Evolutionary conservation across 805 yeast genomes (phyloP).

Genomic region (Spencermartinsiella europaea): DNA sequence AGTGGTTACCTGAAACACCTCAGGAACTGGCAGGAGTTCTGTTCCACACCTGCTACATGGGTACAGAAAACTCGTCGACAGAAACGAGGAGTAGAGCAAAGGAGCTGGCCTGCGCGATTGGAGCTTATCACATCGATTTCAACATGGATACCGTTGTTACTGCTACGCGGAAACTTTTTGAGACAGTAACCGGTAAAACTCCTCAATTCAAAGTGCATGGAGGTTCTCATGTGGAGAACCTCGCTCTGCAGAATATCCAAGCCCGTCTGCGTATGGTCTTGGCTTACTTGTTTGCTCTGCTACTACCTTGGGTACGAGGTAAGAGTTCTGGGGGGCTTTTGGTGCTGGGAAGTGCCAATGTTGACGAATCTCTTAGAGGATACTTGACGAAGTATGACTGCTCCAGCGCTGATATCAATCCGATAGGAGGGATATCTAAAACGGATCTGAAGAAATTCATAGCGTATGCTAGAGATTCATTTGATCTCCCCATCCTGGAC

Average conservation of each 20-base stretch:
- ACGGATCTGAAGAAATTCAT: conserved; percentile 86
- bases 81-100: conserved; percentile 85
- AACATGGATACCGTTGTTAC: conserved; percentile 84
- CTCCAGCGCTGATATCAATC: conserved; percentile 95
- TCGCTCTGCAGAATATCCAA: conserved; percentile 94
- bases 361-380: conserved; percentile 94
- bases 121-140: conserved; percentile 85
- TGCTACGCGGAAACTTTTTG: conserved; percentile 71
- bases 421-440: conserved; percentile 98
- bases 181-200: conserved; percentile 81
- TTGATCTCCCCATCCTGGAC: conserved; percentile 68
- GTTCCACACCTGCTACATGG: conserved; percentile 93
- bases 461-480: conserved; percentile 63
- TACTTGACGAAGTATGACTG: conserved; percentile 96
- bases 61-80: conserved; percentile 82
- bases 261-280: conserved; percentile 94
- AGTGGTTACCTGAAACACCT: conserved; percentile 69
- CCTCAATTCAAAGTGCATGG: conserved; percentile 93
- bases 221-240: conserved; percentile 83
- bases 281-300: conserved; percentile 87
- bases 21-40: conserved; percentile 68
- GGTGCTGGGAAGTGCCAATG: conserved; percentile 94
- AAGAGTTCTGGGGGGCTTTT: conserved; percentile 68
- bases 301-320: conserved; percentile 91
- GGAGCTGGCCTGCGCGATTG: conserved; percentile 66